Base-by-base conservation (phyloP, 345 rosid species). In the Passiflora organensis region DNA sequence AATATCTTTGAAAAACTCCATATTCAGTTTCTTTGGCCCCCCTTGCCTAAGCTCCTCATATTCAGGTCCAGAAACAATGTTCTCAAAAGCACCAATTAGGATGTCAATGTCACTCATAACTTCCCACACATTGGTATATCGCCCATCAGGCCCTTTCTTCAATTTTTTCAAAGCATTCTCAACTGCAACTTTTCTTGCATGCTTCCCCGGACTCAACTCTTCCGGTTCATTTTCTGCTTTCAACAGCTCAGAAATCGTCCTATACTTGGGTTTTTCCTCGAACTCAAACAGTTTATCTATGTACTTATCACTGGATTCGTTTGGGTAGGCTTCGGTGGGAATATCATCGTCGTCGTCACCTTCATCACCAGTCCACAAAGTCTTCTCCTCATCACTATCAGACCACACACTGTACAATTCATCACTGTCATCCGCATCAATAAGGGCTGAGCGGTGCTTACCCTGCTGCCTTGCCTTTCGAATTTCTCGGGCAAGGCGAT, bases 1-100 rank as follows among this genome's bases (percentile, higher is more conserved):
- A 63, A 93, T 89, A 73, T 93, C 94, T 78, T 86, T 93, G 65
- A 89, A 89, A 52, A 93, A 93, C 84, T 93, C 74, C 87, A 86
- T 82, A 61, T 84, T 89, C 78, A 93, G 63, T 68, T 67, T 81
- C 84, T 81, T 93, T 6, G 94, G 96, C 14, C 99, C 99, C 48
- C 91, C 96, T 65, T 86, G 77, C 37, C 96, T 80, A 57, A 89
- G 94, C 69, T 89, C 99, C 68, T 84, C 95, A 46, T 93, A 93
- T 55, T 93, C 96, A 1, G 95, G 96, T 43, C 96, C 91, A 10
- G 95, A 89, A 39, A 89, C 80, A 28, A 93, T 75, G 46, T 89
- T 93, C 55, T 86, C 94, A n/a, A 89, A 93, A 32, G 95, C 95
- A 43, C 91, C 94, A 22, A 93, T 80, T 56, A 93, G 61, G 60